A percentile compares a stretch with the other conserved stretches of the same genome.
Conservation (phyloP, 1,139 yeast species). For the Blastobotrys illinoisensis region DNA sequence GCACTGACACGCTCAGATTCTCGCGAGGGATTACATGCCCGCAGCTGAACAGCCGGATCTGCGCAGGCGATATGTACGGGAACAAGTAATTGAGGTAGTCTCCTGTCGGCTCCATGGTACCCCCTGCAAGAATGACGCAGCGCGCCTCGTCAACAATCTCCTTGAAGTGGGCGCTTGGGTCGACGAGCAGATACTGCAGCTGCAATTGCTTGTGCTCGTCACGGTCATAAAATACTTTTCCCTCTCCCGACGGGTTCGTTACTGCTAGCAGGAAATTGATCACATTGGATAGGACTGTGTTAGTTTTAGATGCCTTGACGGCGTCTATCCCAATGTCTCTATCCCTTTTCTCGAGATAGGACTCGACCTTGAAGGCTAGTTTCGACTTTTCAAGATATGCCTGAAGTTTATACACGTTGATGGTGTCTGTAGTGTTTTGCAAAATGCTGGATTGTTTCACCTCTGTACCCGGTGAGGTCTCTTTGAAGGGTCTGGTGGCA, state of each 20-base stretch:
- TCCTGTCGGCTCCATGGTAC: slow-evolving; percentile 87
- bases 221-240: slow-evolving; percentile 65
- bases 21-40: slow-evolving; percentile 78
- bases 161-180: slow-evolving; percentile 68
- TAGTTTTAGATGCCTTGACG: slow-evolving; percentile 27
- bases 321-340: slow-evolving; percentile 14
- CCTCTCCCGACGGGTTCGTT: slow-evolving; percentile 74
- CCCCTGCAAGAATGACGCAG: slow-evolving; percentile 84
- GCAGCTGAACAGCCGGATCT: slow-evolving; percentile 58
- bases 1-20: slow-evolving; percentile 58
- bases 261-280: slow-evolving; percentile 60
- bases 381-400: slow-evolving; percentile 61
- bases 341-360: slow-evolving; percentile 46
- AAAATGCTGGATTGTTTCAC: slow-evolving; percentile 52
- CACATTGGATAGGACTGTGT: slow-evolving; percentile 63
- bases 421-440: slow-evolving; percentile 54
- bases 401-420: slow-evolving; percentile 67
- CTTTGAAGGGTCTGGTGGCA: slow-evolving; percentile 20
- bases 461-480: slow-evolving; percentile 47
- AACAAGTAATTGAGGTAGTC: slow-evolving; percentile 65
- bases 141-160: slow-evolving; percentile 60
- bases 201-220: slow-evolving; percentile 31
- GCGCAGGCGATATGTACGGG: slow-evolving; percentile 44
- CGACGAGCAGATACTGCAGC: slow-evolving; percentile 68
- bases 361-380: slow-evolving; percentile 79